Conservation (phyloP, 202 grass and related monocot genomes). For the Setaria italica region DNA sequence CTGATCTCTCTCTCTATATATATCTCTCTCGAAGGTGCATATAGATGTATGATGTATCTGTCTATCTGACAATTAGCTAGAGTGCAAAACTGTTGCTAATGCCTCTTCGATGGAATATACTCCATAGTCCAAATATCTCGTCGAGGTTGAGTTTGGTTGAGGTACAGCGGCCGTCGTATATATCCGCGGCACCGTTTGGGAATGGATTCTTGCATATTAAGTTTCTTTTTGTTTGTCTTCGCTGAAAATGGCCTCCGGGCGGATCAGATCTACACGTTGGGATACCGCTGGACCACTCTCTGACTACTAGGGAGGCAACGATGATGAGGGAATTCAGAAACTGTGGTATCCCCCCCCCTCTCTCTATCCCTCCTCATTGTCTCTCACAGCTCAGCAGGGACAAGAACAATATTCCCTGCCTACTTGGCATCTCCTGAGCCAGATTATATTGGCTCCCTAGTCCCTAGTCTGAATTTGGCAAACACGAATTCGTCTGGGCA, state of each 20-base stretch:
- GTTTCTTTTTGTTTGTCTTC: not conserved
- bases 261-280: constrained; percentile 47
- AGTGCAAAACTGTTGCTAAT: not conserved
- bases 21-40: no score
- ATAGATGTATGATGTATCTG: no score
- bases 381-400: constrained; percentile 23
- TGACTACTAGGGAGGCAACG: not conserved
- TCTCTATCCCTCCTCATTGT: no score
- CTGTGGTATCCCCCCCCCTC: not conserved
- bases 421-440: not conserved
- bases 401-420: constrained; percentile 9
- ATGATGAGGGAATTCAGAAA: not conserved
- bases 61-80: no score
- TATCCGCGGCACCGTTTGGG: constrained; percentile 19
- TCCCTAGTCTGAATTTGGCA: not conserved
- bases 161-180: not conserved
- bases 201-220: constrained; percentile 41
- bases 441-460: not conserved
- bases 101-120: not conserved
- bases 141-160: not conserved
- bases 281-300: constrained; percentile 42
- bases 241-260: constrained; percentile 39
- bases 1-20: no score
- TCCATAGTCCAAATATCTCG: not conserved
- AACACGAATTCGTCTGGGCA: not conserved